Evolutionary conservation across 2,329 filamentous ascomycete genomes (phyloP).

Genomic region (Leptosphaerulina australis): DNA sequence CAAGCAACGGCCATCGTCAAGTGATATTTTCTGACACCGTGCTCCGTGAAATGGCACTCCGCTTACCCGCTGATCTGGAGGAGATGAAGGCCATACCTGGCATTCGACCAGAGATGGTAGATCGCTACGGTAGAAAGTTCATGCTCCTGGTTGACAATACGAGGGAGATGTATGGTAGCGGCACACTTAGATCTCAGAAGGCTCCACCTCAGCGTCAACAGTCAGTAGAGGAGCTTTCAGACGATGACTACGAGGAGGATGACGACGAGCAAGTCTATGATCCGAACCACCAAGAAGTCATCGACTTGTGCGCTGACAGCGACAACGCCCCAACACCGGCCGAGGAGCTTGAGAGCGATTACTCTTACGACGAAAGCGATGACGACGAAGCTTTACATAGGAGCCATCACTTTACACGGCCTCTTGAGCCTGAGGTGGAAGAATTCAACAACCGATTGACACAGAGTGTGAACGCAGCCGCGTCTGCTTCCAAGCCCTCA

Average conservation of each 20-base stretch:
- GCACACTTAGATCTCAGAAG: constrained; percentile 24
- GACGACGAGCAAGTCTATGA: constrained; percentile 51
- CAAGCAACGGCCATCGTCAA: constrained; percentile 61
- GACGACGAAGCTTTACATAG: constrained; percentile 28
- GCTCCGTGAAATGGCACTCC: constrained; percentile 74
- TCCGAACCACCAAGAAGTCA: constrained; percentile 57
- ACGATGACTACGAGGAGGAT: constrained; percentile 46
- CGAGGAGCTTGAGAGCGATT: constrained; percentile 27
- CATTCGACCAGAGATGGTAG: constrained; percentile 68
- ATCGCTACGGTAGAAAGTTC: constrained; percentile 66
- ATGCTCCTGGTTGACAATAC: constrained; percentile 59
- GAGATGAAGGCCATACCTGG: constrained; percentile 68
- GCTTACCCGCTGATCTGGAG: constrained; percentile 66
- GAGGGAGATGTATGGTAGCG: constrained; percentile 34
- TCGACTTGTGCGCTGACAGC: constrained; percentile 53
- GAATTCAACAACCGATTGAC: constrained; percentile 38
- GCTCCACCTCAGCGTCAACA: constrained; percentile 19
- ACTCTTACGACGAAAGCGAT: constrained; percentile 31
- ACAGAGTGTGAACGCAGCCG: constrained; percentile 27
- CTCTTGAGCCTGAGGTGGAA: constrained; percentile 35
- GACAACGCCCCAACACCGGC: constrained; percentile 29
- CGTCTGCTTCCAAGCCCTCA: constrained; percentile 16
- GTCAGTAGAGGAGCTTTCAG: constrained; percentile 42
- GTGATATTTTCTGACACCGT: constrained; percentile 71
- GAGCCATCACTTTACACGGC: constrained; percentile 41